Base-by-base conservation (phyloP, 23 red algal genomes). In the Chondrus crispus region DNA sequence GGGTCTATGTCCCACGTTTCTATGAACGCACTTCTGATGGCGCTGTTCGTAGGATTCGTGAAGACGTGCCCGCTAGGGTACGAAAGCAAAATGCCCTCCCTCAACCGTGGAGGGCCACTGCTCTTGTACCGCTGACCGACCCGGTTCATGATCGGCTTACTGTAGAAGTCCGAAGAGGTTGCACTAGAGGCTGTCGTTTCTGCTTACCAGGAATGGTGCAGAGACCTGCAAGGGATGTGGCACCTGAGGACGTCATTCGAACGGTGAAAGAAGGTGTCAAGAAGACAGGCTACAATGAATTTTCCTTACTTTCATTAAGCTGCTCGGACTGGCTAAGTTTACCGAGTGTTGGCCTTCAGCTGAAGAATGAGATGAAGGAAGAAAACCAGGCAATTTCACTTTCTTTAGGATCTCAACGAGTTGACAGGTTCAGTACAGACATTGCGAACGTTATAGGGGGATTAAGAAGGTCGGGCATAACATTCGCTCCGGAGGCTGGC, bases 171-270 rank as follows among this genome's bases (percentile, higher is more conserved):
- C 93, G 93, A 2, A 72, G 93, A 8, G 93, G 93, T 14, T 95
- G 93, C 51, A 95, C 93, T 41, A 72, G 93, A 10, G 93, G 93
- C 51, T 95, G 84, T 80, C 85, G 93, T 36, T 95, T 95, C 52
- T 95, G 93, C 85, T 49, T 85, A 51, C 93, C 93, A 46, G 93
- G 93, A 33, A 95, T 91, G 85, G 62, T 95, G 24, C 85, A 88
- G 62, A 85, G 93, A 20, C 93, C 93, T 35, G 93, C 93, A 42
- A 81, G 93, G 11, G 93, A 95, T 77, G 93, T 95, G 12, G 62
- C 32, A 5, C 93, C 93, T 3, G 85, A 82, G 29, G 66, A 55
- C 13, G 93, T 95, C 19, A 77, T 81, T 62, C 49, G 62, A 60
- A 88, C 86, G 28, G 93, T 89, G 6, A 81, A 81, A 24, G 74